Evolutionary conservation across 352 stramenopile genomes (phyloP).

Genomic region (Thraustochytrium sp.): DNA sequence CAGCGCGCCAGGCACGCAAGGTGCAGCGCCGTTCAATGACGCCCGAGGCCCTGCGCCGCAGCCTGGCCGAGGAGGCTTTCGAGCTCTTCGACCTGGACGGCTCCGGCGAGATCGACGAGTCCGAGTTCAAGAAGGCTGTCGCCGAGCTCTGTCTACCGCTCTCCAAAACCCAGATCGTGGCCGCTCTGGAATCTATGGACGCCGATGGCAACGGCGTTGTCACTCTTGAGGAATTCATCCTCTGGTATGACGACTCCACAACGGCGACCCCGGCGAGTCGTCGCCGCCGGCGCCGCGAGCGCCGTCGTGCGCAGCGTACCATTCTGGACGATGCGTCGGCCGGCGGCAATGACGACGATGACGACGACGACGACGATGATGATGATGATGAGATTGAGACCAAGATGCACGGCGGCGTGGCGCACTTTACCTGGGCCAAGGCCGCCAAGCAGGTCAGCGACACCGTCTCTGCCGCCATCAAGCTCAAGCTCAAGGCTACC

Average conservation of each 20-base stretch:
- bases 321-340: no score
- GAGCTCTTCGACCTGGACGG: conserved; percentile 34
- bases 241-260: not conserved
- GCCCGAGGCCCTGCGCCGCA: not conserved
- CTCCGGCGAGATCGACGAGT: conserved; percentile 20
- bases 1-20: not conserved
- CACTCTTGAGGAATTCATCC: conserved; percentile 7
- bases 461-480: not conserved
- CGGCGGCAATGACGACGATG: not conserved
- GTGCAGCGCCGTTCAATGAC: not conserved
- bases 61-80: conserved; percentile 24
- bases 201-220: conserved; percentile 6
- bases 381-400: not conserved
- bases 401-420: not conserved
- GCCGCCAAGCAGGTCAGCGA: not conserved
- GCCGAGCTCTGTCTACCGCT: conserved; percentile 20
- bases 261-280: not conserved
- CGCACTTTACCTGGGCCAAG: not conserved
- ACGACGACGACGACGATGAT: not conserved
- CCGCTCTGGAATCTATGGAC: conserved; percentile 1
- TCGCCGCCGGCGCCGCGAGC: no score
- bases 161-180: not conserved
- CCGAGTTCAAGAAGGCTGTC: conserved; percentile 8
- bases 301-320: no score
- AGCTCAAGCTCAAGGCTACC: conserved; percentile 26